phyloP scores from a whole-genome alignment of 106 monocot genomes.

The Dactylorhiza incarnata region DNA sequence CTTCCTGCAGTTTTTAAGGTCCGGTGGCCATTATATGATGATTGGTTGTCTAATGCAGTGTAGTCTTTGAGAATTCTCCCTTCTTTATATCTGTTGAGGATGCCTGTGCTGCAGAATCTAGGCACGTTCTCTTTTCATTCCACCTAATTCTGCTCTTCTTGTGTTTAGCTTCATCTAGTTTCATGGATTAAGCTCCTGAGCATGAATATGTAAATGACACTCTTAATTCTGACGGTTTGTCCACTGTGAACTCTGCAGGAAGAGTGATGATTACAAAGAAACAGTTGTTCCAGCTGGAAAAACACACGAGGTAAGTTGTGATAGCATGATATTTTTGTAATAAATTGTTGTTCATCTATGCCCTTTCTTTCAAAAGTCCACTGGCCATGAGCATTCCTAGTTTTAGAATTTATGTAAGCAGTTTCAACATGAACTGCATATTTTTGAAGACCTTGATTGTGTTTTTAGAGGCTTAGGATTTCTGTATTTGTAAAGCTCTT shows the following conservation, averaged over 20 bases:
- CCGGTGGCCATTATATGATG: neutral
- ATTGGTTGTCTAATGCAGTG: slow-evolving; percentile 36
- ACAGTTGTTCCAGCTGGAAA: slow-evolving; percentile 72
- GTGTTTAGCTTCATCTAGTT: neutral
- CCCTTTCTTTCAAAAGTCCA: neutral
- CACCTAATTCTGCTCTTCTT: neutral
- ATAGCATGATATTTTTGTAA: neutral
- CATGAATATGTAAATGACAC: neutral
- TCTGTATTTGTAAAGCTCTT: too few species aligned
- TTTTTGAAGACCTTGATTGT: neutral
- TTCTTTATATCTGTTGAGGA: slow-evolving; percentile 98
- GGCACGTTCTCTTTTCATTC: slow-evolving; percentile 27
- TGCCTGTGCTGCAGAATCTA: slow-evolving; percentile 75
- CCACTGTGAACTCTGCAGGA: slow-evolving; percentile 32
- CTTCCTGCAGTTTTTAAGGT: neutral
- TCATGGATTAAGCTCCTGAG: neutral
- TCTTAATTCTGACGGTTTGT: neutral
- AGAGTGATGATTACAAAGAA: slow-evolving; percentile 83
- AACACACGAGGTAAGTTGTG: slow-evolving; percentile 60
- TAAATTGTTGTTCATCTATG: neutral
- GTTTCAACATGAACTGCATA: neutral
- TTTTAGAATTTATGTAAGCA: neutral
- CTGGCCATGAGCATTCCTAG: neutral
- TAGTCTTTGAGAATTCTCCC: slow-evolving; percentile 90
- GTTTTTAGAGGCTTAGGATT: neutral